Evolutionary conservation across 1,139 yeast species (phyloP).

Genomic region (Protomyces macrosporus): DNA sequence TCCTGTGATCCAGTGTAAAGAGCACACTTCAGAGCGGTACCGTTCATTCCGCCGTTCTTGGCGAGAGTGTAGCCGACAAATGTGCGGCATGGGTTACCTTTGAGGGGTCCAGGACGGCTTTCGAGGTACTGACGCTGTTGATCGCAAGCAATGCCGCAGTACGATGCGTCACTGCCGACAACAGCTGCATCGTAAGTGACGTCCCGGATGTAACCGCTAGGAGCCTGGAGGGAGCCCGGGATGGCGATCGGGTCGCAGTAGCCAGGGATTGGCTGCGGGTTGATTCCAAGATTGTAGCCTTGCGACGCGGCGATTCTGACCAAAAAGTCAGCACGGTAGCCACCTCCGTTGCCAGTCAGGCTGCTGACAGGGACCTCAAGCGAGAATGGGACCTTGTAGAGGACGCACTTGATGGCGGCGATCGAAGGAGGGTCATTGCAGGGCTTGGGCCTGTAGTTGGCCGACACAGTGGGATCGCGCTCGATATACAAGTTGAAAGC

Average conservation of each 20-base stretch:
- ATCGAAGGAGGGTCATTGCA: slow-evolving; percentile 3
- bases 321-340: not conserved
- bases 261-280: not conserved
- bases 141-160: not conserved
- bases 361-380: not conserved
- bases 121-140: not conserved
- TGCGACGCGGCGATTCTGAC: not conserved
- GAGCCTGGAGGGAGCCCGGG: not conserved
- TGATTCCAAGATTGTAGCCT: not conserved
- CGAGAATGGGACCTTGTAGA: slow-evolving; percentile 1
- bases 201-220: not conserved
- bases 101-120: not conserved
- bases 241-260: not conserved
- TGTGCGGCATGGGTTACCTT: not conserved
- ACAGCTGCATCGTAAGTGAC: not conserved
- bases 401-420: not conserved
- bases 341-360: not conserved
- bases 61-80: not conserved
- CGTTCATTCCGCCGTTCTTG: not conserved
- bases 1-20: not conserved
- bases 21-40: not conserved
- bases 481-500: slow-evolving; percentile 6
- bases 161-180: not conserved
- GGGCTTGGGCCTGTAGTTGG: not conserved
- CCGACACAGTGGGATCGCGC: not conserved